Base-by-base conservation (phyloP, 306 rosid genomes). In the Lathyrus sativus region DNA sequence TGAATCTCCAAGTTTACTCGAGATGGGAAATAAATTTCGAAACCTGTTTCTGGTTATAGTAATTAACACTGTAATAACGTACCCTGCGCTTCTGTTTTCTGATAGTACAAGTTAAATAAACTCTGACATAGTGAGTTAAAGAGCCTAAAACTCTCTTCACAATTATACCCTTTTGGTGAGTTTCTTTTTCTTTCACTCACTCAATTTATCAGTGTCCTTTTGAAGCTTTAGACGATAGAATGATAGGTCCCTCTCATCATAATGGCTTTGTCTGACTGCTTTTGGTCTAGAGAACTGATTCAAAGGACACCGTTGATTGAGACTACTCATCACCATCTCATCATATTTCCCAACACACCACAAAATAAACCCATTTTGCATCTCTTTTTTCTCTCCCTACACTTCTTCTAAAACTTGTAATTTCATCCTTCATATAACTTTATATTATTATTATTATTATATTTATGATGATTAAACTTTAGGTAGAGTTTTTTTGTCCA, bases 201-300 rank as follows among this genome's bases (percentile, higher is more conserved):
- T 62, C 60, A 49, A 67, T 77, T 57, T 31, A 76, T 43, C 68
- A 78, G 67, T 67, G 85, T 79, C 81, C 82, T 69, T 72, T 68
- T 79, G 74, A 70, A 72, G 79, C 81, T 78, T 73, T 71, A 79
- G 87, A 76, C 80, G 75, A 74, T 35, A 61, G 53, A 81, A 85
- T 80, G 99, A 85, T 69, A 81, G 82, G 99, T 90, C 91, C 86
- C 83, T 84, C 83, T 88, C 96, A 78, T 80, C 73, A 90, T 90
- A 81, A 90, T 85, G 81, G 83, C 89, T 69, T 77, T 82, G 95
- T 88, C 99, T 87, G 96, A 95, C 99, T 88, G 91, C 95, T 84
- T 90, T 88, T 78, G 80, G 89, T 49, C 55, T 50, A 78, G 87
- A 85, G 92, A 86, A 88, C 96, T 85, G 97, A 93, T 90, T 88